These are phyloP conservation scores for Wickerhamomyces bovis DNA, from an alignment of 805 yeast species.

Conservation along the genomic window DNA sequence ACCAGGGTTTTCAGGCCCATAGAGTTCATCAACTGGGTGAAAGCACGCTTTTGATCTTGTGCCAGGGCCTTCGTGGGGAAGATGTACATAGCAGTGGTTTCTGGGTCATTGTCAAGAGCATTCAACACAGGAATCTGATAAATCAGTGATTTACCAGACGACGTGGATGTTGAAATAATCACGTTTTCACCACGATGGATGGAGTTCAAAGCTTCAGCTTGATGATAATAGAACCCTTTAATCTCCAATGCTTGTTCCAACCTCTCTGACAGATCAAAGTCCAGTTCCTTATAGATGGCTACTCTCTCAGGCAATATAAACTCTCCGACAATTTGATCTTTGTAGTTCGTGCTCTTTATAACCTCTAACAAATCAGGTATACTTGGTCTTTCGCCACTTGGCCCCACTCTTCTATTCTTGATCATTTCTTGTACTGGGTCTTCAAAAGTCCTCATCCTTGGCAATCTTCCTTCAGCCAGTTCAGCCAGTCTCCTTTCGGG, in stretches of 20 bases:
- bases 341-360: constrained; percentile 49
- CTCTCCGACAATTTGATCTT: constrained; percentile 54
- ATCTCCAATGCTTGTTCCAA: constrained; percentile 45
- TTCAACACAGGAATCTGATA: constrained; percentile 81
- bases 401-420: constrained; percentile 22
- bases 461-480: constrained; percentile 35
- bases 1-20: constrained; percentile 49
- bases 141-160: constrained; percentile 91
- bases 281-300: constrained; percentile 39
- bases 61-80: constrained; percentile 98
- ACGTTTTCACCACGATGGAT: constrained; percentile 56
- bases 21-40: constrained; percentile 47
- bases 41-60: constrained; percentile 89
- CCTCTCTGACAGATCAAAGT: constrained; percentile 44
- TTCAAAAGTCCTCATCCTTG: constrained; percentile 40
- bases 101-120: constrained; percentile 33
- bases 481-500: constrained; percentile 37
- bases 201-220: constrained; percentile 66
- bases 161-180: constrained; percentile 89
- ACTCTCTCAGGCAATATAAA: constrained; percentile 40
- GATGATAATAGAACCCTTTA: constrained; percentile 68
- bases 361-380: constrained; percentile 44
- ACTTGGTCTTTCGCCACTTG: constrained; percentile 32
- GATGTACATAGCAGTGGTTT: constrained; percentile 69
- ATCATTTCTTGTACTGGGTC: constrained; percentile 63